phyloP scores from a whole-genome alignment of 1,139 yeast genomes.

The Hyphopichia khmerensis region DNA sequence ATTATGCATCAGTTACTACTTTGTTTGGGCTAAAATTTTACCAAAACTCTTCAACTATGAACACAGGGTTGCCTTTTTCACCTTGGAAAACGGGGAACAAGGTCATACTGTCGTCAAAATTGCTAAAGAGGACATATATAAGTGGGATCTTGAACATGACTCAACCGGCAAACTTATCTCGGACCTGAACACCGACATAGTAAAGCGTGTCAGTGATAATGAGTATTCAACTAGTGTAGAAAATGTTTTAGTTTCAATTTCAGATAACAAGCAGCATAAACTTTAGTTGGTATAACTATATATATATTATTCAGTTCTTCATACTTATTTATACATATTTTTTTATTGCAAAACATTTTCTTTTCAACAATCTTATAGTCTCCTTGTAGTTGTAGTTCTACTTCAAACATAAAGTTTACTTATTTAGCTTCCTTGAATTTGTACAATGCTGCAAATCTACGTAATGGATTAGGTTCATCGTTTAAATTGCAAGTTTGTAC shows the following conservation, averaged over 20 bases:
- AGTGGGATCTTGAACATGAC: slow-evolving; percentile 31
- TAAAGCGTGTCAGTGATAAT: not conserved
- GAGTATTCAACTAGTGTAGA: not conserved
- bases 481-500: too few relatives aligned
- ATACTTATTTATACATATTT: too few relatives aligned
- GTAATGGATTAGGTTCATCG: too few relatives aligned
- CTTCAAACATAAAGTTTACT: too few relatives aligned
- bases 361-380: too few relatives aligned
- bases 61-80: slow-evolving; percentile 29
- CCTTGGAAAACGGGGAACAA: slow-evolving; percentile 34
- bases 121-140: slow-evolving; percentile 22
- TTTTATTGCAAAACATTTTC: too few relatives aligned
- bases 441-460: too few relatives aligned
- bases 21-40: slow-evolving; percentile 34
- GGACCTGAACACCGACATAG: not conserved
- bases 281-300: too few relatives aligned
- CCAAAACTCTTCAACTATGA: slow-evolving; percentile 33
- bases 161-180: slow-evolving; percentile 8
- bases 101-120: slow-evolving; percentile 43
- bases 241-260: not conserved
- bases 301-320: too few relatives aligned
- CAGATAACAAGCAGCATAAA: not conserved
- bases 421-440: too few relatives aligned
- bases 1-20: slow-evolving; percentile 30
- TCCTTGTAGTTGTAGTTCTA: too few relatives aligned